These are phyloP conservation scores for Lodderomyces elongisporus DNA, from an alignment of 1,139 yeast genomes.

Conservation along the genomic window DNA sequence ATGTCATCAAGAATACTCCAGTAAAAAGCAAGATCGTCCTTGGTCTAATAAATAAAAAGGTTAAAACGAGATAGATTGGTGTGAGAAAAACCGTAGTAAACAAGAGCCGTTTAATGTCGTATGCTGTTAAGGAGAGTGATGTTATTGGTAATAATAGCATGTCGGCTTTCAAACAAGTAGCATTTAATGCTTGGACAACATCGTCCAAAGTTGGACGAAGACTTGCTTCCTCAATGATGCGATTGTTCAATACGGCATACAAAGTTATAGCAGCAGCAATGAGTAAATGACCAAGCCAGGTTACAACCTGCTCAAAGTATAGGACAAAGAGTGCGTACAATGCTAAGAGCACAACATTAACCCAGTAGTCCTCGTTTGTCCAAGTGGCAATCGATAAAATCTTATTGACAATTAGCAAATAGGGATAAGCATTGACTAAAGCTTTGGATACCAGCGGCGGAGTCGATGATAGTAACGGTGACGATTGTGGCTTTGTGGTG, in stretches of 20 bases:
- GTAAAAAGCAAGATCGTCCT: constrained; percentile 55
- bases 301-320: constrained; percentile 68
- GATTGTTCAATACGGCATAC: constrained; percentile 57
- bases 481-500: constrained; percentile 38
- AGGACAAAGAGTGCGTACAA: constrained; percentile 56
- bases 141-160: constrained; percentile 74
- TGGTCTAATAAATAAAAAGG: constrained; percentile 67
- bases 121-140: constrained; percentile 60
- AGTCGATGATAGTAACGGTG: constrained; percentile 72
- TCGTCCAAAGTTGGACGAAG: constrained; percentile 82
- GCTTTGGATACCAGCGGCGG: constrained; percentile 91
- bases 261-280: constrained; percentile 63
- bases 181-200: constrained; percentile 74
- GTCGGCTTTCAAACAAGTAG: constrained; percentile 72
- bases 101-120: constrained; percentile 72
- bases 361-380: constrained; percentile 85
- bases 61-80: constrained; percentile 70
- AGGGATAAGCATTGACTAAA: constrained; percentile 77
- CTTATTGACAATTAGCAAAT: constrained; percentile 67
- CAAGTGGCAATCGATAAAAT: constrained; percentile 73
- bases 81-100: constrained; percentile 83
- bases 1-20: constrained; percentile 67
- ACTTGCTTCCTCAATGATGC: constrained; percentile 48
- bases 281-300: constrained; percentile 76
- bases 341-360: constrained; percentile 59